Percentiles rank a stretch among this genome's conserved stretches.
phyloP scores from a whole-genome alignment of 306 rosid genomes.

The Fragaria ananassa region DNA sequence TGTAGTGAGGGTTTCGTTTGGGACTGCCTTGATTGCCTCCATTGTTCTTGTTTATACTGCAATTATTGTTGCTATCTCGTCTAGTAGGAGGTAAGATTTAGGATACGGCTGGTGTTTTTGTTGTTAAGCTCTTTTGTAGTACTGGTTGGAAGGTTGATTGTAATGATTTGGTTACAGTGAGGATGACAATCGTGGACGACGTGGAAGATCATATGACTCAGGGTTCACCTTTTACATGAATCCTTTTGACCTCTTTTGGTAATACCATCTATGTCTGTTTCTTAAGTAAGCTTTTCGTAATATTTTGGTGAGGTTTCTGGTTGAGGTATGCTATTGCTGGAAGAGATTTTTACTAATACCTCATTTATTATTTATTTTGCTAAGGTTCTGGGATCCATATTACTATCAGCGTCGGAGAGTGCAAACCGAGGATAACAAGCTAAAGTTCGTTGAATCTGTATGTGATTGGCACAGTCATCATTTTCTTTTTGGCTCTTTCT shows the following conservation, averaged over 20 bases:
- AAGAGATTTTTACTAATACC: conserved; percentile 23
- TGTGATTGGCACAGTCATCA: conserved; percentile 33
- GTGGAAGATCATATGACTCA: conserved; percentile 83
- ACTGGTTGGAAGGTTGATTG: conserved; percentile 21
- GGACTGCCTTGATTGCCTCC: conserved; percentile 89
- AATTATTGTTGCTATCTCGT: conserved; percentile 75
- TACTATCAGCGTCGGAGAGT: conserved; percentile 71
- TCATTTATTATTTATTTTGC: conserved; percentile 16
- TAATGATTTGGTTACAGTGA: conserved; percentile 54
- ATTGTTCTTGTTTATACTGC: conserved; percentile 92
- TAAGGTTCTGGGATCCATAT: conserved; percentile 99
- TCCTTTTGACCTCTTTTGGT: conserved; percentile 90
- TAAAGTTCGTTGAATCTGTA: conserved; percentile 90
- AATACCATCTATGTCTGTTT: conserved; percentile 27
- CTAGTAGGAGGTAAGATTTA: conserved; percentile 64
- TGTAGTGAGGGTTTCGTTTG: conserved; percentile 90
- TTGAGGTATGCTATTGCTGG: background rate
- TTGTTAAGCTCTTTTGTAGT: conserved; percentile 6
- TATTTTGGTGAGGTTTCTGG: background rate
- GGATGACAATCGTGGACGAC: conserved; percentile 89
- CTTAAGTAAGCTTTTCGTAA: background rate
- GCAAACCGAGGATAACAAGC: conserved; percentile 66
- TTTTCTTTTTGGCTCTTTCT: conserved; percentile 12
- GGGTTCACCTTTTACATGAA: conserved; percentile 67
- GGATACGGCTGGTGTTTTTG: background rate